Evolutionary conservation across 2,329 filamentous ascomycete genomes (phyloP).

Genomic region (Fusarium mundagurra): DNA sequence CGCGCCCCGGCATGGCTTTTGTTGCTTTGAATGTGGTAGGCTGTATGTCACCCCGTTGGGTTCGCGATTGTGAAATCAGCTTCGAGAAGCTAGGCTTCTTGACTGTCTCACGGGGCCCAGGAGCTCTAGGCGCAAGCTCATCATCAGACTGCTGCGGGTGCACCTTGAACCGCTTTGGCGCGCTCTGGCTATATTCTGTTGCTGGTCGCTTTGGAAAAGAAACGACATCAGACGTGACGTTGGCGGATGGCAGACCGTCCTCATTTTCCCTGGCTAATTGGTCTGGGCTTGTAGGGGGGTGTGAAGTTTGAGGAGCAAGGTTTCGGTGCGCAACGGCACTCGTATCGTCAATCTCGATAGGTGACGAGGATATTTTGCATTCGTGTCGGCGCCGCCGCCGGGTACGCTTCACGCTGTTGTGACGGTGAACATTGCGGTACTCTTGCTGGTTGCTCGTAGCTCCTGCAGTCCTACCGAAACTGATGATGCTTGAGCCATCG

Average conservation of each 20-base stretch:
- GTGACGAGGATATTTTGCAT: neutral
- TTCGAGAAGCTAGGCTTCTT: slow-evolving; percentile 29
- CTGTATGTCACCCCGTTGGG: slow-evolving; percentile 43
- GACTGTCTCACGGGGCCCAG: neutral
- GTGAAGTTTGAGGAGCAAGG: slow-evolving; percentile 15
- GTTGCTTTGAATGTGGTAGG: slow-evolving; percentile 30
- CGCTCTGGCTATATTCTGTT: slow-evolving; percentile 1
- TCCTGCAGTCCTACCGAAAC: slow-evolving; percentile 15
- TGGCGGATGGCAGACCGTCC: slow-evolving; percentile 30
- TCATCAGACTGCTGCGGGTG: slow-evolving; percentile 41
- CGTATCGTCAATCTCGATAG: slow-evolving; percentile 15
- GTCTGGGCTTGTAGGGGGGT: slow-evolving; percentile 39
- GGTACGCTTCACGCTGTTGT: neutral
- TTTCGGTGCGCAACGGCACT: slow-evolving; percentile 22
- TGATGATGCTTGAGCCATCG: slow-evolving; percentile 29
- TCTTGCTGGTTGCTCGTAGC: slow-evolving; percentile 23
- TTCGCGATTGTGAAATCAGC: neutral
- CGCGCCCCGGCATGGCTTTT: neutral
- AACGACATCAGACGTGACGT: slow-evolving; percentile 39
- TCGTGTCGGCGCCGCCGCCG: slow-evolving; percentile 15
- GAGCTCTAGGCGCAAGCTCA: slow-evolving; percentile 38
- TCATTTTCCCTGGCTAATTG: slow-evolving; percentile 12
- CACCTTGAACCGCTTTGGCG: slow-evolving; percentile 22
- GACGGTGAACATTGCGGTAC: slow-evolving; percentile 34
- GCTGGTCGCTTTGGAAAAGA: slow-evolving; percentile 6